phyloP scores from a whole-genome alignment of 768 basidiomycete genomes.

The Tylopilus sp. region DNA sequence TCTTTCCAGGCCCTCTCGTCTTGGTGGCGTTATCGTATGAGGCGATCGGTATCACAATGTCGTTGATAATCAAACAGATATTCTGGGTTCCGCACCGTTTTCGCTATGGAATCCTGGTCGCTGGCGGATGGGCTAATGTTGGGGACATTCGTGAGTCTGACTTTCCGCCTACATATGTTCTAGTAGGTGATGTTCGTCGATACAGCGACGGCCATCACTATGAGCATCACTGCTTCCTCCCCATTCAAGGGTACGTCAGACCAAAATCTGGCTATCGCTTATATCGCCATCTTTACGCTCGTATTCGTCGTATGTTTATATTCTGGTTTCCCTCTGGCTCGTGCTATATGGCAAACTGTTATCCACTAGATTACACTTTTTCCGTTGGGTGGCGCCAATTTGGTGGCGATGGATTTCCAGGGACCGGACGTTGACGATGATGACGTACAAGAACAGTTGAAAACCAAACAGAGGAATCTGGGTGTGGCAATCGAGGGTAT shows the following conservation, averaged over 20 bases:
- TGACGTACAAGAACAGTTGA: constrained; percentile 47
- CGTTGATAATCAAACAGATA: constrained; percentile 53
- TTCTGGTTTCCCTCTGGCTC: not conserved
- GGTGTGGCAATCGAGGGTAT: constrained; percentile 11
- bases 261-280: constrained; percentile 61
- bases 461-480: constrained; percentile 32
- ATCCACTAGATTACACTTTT: constrained; percentile 55
- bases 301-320: constrained; percentile 49
- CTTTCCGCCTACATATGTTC: not conserved
- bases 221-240: constrained; percentile 56
- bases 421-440: constrained; percentile 62
- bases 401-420: constrained; percentile 58
- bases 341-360: not conserved
- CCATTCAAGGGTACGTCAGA: constrained; percentile 62
- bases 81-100: constrained; percentile 82
- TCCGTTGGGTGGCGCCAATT: constrained; percentile 53
- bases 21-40: constrained; percentile 62
- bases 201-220: constrained; percentile 60
- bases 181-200: not conserved
- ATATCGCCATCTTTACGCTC: constrained; percentile 59
- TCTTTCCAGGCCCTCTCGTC: constrained; percentile 52
- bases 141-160: constrained; percentile 61
- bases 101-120: constrained; percentile 64
- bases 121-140: constrained; percentile 67
- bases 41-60: constrained; percentile 48